These are phyloP conservation scores for Arctostaphylos glauca DNA, from an alignment of 148 eudicot genomes.

Conservation along the genomic window DNA sequence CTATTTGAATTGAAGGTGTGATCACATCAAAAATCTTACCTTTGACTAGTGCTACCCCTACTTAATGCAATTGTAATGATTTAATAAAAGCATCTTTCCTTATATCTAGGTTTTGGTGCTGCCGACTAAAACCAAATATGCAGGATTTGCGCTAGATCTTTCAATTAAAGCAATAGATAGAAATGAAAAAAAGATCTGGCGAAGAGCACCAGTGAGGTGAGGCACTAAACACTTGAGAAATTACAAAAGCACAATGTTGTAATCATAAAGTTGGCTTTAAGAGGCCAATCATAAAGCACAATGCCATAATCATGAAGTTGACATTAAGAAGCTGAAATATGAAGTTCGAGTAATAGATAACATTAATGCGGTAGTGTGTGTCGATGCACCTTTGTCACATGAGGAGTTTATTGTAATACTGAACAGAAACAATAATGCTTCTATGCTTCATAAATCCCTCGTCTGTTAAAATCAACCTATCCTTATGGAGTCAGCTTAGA, in stretches of 20 bases:
- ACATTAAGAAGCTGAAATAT: background rate
- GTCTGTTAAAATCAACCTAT: background rate
- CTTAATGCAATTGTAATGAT: background rate
- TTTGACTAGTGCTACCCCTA: background rate
- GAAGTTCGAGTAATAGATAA: background rate
- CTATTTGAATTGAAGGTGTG: background rate
- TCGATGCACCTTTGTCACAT: background rate
- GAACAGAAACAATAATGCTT: background rate
- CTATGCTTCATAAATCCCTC: background rate
- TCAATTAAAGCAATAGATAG: background rate
- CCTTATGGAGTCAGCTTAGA: background rate
- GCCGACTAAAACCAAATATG: background rate
- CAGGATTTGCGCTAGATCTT: background rate
- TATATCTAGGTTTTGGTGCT: too few relatives aligned
- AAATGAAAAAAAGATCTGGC: background rate
- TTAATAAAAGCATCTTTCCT: background rate
- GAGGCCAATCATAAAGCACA: background rate
- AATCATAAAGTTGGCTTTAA: background rate
- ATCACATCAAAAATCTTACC: background rate
- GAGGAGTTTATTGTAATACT: background rate
- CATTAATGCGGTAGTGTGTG: background rate
- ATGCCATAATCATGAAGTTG: too few relatives aligned
- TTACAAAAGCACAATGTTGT: background rate
- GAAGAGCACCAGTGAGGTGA: too few relatives aligned
- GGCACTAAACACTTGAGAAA: too few relatives aligned